Base-by-base conservation (phyloP, 352 stramenopile species). In the Phytophthora tentaculata region DNA sequence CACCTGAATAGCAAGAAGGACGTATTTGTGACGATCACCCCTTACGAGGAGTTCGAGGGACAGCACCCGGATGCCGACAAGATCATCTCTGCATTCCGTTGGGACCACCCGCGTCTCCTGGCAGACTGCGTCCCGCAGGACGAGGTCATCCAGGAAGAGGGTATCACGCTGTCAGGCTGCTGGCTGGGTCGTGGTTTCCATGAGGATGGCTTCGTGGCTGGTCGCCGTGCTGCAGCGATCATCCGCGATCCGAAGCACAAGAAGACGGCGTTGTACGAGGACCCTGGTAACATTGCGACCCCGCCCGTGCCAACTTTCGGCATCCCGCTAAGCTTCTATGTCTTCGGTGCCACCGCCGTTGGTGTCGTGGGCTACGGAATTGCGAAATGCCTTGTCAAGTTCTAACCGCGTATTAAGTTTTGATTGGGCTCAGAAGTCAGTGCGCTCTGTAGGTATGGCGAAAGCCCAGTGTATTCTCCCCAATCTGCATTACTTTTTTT, bases 121-220 rank as follows among this genome's bases (percentile, higher is more conserved):
- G 88, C 86, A 6, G 88, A 96, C 61, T 96, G 88, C 67, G 65
- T 96, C 12, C 82, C 88, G 22, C 83, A 96, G 73, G 79, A 94
- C 57, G 86, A 96, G 43, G 92, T 96, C 66, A 79, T 96, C 16
- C 76, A 93, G 65, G 88, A 94, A 45, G 86, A 94, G 22, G 83
- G 84, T 37, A 90, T 96, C 65, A 89, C 86, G 50, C 83, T 96
- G 51, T 94, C 88, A 12, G 88, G 88, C 53, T 74, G 76, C 53
- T 96, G 88, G 88, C 67, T 96, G 48, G 88, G 88, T 47, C 86
- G 88, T 56, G 88, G 88, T 24, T 96, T 96, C 77, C 88, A 96
- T 67, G 88, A 96, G 69, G 88, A 96, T 50, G 88, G 88, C 22
- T 96, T 96, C 56, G 88, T 96, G 8, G 83, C 88, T n/a, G 88